Conservation (phyloP, 2,329 filamentous ascomycete genomes). For the Endocalyx cinctus region DNA sequence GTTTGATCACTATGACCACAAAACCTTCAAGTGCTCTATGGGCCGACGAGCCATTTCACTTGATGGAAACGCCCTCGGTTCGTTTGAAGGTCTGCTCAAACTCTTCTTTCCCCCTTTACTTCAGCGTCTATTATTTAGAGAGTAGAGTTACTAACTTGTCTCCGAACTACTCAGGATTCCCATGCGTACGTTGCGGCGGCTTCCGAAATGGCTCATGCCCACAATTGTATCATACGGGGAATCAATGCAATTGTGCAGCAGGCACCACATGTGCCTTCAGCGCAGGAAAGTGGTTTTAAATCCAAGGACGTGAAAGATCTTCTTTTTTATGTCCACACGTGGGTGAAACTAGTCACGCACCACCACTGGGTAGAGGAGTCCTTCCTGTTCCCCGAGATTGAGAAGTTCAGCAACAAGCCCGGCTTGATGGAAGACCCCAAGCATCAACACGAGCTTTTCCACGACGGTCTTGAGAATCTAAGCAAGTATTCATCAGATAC, state of each 20-base stretch:
- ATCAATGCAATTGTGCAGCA: conserved; percentile 30
- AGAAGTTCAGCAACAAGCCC: conserved; percentile 22
- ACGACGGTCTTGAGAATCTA: conserved; percentile 22
- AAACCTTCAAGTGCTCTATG: conserved; percentile 7
- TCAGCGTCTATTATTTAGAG: conserved; percentile 9
- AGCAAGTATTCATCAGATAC: conserved; percentile 21
- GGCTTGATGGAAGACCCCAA: conserved; percentile 28
- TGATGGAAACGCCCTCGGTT: conserved; percentile 22
- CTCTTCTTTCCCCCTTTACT: not conserved
- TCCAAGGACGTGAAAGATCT: conserved; percentile 20
- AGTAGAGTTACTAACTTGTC: conserved; percentile 1
- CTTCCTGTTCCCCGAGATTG: conserved; percentile 30
- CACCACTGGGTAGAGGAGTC: conserved; percentile 31
- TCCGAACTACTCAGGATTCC: conserved; percentile 8
- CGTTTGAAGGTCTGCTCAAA: conserved; percentile 29
- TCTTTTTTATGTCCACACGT: conserved; percentile 25
- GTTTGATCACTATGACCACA: conserved; percentile 8
- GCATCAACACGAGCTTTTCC: conserved; percentile 30
- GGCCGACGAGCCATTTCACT: conserved; percentile 9
- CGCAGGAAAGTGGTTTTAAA: conserved; percentile 6
- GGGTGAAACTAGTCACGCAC: conserved; percentile 29
- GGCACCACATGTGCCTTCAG: conserved; percentile 16
- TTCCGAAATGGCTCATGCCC: conserved; percentile 19
- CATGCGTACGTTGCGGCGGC: conserved; percentile 15
- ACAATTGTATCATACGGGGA: conserved; percentile 21